Percentiles rank a stretch among this genome's conserved stretches.
These are phyloP conservation scores for Metschnikowia noctiluminum DNA, from an alignment of 805 yeast species.

Conservation along the genomic window DNA sequence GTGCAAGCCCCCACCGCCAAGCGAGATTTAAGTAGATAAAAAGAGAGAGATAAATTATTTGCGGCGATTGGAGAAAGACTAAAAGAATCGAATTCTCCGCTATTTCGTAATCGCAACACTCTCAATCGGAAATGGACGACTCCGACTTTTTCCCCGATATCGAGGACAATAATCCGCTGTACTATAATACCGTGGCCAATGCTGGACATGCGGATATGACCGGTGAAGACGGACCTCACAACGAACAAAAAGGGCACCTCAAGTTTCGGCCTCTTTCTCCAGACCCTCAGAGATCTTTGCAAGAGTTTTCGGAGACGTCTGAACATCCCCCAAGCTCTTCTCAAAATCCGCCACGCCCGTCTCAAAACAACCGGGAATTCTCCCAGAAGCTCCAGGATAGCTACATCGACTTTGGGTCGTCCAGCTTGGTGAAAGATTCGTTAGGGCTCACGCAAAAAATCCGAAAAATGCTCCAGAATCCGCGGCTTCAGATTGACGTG, in stretches of 20 bases:
- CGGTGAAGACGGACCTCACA: not conserved
- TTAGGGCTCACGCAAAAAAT: conserved; percentile 22
- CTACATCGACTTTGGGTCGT: conserved; percentile 15
- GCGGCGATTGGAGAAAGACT: too few species aligned
- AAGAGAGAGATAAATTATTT: too few species aligned
- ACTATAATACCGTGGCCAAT: conserved; percentile 31
- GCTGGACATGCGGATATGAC: conserved; percentile 6
- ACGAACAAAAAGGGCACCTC: not conserved
- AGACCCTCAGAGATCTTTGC: too few species aligned
- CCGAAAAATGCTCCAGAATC: conserved; percentile 26
- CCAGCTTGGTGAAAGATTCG: conserved; percentile 17
- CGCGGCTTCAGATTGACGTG: conserved; percentile 28
- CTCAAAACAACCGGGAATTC: not conserved
- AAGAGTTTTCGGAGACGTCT: too few species aligned
- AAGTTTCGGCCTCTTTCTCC: too few species aligned
- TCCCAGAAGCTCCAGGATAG: conserved; percentile 13
- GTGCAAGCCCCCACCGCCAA: too few species aligned
- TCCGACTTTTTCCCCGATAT: conserved; percentile 33
- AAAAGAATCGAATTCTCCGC: too few species aligned
- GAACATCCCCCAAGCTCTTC: too few species aligned
- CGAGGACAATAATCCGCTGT: conserved; percentile 45
- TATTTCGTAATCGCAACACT: too few species aligned
- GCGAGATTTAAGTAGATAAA: too few species aligned
- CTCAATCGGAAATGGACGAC: conserved; percentile 13
- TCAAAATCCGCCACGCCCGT: not conserved